Conservation (phyloP, 768 basidiomycete genomes). For the Hygrophoropsis aurantiaca region DNA sequence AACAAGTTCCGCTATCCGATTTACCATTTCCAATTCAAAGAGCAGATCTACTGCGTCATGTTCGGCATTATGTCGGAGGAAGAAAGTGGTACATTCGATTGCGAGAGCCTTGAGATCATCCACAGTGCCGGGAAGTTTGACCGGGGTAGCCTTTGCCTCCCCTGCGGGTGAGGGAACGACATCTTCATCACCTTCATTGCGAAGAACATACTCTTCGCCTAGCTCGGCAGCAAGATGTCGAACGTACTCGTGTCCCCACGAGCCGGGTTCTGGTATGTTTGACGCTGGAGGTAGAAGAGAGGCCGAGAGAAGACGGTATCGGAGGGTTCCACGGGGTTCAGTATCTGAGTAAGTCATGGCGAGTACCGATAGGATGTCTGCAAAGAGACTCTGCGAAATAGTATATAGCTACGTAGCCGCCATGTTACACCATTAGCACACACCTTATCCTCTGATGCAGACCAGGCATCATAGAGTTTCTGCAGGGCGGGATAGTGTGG, state of each 20-base stretch:
- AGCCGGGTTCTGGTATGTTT: conserved; percentile 83
- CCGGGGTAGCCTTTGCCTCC: conserved; percentile 31
- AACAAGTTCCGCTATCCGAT: conserved; percentile 71
- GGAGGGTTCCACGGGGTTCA: conserved; percentile 91
- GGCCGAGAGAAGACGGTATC: conserved; percentile 84
- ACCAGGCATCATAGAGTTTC: conserved; percentile 79
- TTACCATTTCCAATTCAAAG: conserved; percentile 89
- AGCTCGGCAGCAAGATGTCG: conserved; percentile 95
- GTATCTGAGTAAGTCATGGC: conserved; percentile 99
- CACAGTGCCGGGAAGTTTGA: conserved; percentile 48
- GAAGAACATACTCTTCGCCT: conserved; percentile 82
- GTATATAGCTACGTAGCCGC: conserved; percentile 1
- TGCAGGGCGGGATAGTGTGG: conserved; percentile 91
- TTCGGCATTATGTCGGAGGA: conserved; percentile 93
- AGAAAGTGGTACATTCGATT: conserved; percentile 83
- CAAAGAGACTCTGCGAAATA: conserved; percentile 75
- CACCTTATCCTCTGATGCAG: conserved; percentile 77
- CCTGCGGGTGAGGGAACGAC: conserved; percentile 16
- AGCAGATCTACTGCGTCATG: conserved; percentile 96
- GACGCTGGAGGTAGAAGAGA: conserved; percentile 64
- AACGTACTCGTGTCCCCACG: conserved; percentile 99
- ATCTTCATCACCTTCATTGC: conserved; percentile 54
- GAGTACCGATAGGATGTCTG: conserved; percentile 95
- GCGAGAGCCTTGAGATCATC: conserved; percentile 79
- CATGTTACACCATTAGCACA: neutral